A percentile compares a stretch with the other conserved stretches of the same genome.
These are phyloP conservation scores for Ophiosphaerella korrae DNA, from an alignment of 2,329 filamentous ascomycete genomes.

Conservation along the genomic window DNA sequence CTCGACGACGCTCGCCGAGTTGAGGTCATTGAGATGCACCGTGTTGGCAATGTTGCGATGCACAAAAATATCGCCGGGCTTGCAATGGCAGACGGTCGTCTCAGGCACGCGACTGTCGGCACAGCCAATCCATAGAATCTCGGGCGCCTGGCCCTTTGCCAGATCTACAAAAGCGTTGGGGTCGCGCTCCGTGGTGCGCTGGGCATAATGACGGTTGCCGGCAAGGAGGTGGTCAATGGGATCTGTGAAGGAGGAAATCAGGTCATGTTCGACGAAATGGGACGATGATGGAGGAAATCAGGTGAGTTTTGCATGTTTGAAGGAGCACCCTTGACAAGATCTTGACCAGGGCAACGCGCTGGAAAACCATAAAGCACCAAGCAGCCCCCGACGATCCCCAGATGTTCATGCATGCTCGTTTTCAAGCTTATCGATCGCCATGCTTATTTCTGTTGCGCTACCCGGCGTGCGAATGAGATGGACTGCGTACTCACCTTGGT, in stretches of 20 bases:
- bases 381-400: conserved; percentile 1
- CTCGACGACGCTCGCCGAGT: conserved; percentile 75
- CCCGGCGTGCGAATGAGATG: not conserved
- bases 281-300: too few species aligned
- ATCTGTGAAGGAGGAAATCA: conserved; percentile 47
- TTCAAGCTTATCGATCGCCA: not conserved
- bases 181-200: conserved; percentile 67
- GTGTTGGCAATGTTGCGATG: conserved; percentile 93
- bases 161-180: conserved; percentile 73
- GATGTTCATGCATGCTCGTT: not conserved
- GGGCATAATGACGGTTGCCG: conserved; percentile 73
- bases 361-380: conserved; percentile 11
- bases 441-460: not conserved
- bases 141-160: conserved; percentile 68
- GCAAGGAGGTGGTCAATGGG: conserved; percentile 65
- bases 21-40: conserved; percentile 75
- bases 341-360: conserved; percentile 11
- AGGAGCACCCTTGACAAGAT: conserved; percentile 13
- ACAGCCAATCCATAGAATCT: conserved; percentile 83
- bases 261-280: too few species aligned
- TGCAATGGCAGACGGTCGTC: conserved; percentile 76
- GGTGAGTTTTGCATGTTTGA: conserved; percentile 27
- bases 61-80: conserved; percentile 84
- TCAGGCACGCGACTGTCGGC: conserved; percentile 85
- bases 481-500: conserved; percentile 1